These are phyloP conservation scores for Leccinum subgranulosum DNA, from an alignment of 768 basidiomycete genomes.

Conservation along the genomic window DNA sequence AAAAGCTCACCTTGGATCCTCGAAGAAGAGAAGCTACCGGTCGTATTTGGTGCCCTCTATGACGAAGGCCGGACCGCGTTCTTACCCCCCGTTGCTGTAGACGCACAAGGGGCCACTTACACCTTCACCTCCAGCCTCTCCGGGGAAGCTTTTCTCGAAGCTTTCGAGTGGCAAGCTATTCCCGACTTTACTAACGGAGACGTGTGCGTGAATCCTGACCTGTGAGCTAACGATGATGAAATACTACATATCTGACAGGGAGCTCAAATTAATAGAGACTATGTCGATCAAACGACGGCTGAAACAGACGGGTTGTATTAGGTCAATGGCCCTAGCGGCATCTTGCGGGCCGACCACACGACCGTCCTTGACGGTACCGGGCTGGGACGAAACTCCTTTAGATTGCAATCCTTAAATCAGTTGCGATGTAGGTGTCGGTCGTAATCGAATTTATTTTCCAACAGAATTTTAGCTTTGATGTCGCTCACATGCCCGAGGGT, in stretches of 20 bases:
- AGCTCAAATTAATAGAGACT: slow-evolving; percentile 30
- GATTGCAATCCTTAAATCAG: slow-evolving; percentile 24
- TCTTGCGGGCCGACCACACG: slow-evolving; percentile 30
- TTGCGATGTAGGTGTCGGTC: slow-evolving; percentile 23
- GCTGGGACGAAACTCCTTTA: slow-evolving; percentile 33
- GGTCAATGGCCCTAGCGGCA: slow-evolving; percentile 39
- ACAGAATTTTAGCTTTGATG: slow-evolving; percentile 24
- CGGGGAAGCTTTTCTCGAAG: slow-evolving; percentile 47
- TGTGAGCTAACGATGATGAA: not conserved
- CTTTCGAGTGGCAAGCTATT: slow-evolving; percentile 23
- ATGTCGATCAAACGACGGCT: slow-evolving; percentile 47
- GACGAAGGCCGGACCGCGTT: not conserved
- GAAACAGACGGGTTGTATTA: slow-evolving; percentile 52
- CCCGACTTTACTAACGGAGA: slow-evolving; percentile 31
- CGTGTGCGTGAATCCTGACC: slow-evolving; percentile 11
- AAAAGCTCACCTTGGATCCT: not conserved
- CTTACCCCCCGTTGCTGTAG: not conserved
- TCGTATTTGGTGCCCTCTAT: not conserved
- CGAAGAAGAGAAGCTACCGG: not conserved
- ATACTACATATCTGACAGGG: not conserved
- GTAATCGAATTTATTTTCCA: not conserved
- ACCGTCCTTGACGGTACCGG: slow-evolving; percentile 24
- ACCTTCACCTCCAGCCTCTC: slow-evolving; percentile 39
- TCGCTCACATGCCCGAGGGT: slow-evolving; percentile 33
- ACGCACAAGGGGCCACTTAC: slow-evolving; percentile 2